Conservation (phyloP, 1,284 basidiomycete genomes). For the Vanrija sp. region DNA sequence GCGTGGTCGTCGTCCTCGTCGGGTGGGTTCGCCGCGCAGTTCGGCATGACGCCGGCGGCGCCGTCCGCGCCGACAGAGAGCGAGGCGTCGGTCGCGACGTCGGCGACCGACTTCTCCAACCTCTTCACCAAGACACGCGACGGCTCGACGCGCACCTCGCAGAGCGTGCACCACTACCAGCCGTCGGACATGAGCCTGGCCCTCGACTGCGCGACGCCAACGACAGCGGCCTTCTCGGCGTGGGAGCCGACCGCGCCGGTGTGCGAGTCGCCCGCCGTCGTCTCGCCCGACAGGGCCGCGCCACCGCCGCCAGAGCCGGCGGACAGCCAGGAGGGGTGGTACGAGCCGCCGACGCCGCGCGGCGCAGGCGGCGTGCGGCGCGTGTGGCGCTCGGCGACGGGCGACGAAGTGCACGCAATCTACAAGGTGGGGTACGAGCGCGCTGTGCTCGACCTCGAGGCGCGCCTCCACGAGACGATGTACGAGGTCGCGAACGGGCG, state of each 20-base stretch:
- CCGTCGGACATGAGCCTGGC: neutral
- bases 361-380: constrained; percentile 11
- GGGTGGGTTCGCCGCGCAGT: too few species aligned
- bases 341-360: constrained; percentile 12
- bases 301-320: neutral
- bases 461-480: constrained; percentile 43
- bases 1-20: too few species aligned
- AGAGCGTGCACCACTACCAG: constrained; percentile 2
- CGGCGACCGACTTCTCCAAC: constrained; percentile 12
- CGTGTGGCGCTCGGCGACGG: constrained; percentile 3
- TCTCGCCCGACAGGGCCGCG: neutral
- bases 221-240: constrained; percentile 12
- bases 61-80: too few species aligned
- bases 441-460: constrained; percentile 43
- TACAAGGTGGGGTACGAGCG: constrained; percentile 46
- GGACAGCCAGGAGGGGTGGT: constrained; percentile 7
- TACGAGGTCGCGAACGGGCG: constrained; percentile 30
- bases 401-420: constrained; percentile 15
- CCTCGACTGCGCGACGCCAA: neutral
- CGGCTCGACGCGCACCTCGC: neutral
- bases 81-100: neutral
- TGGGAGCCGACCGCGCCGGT: constrained; percentile 17
- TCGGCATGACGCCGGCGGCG: too few species aligned
- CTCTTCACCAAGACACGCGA: constrained; percentile 14
- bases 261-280: neutral